A percentile compares a stretch with the other conserved stretches of the same genome.
Evolutionary conservation across 2,329 filamentous ascomycete species (phyloP).

Genomic region (Diaporthe capsici): DNA sequence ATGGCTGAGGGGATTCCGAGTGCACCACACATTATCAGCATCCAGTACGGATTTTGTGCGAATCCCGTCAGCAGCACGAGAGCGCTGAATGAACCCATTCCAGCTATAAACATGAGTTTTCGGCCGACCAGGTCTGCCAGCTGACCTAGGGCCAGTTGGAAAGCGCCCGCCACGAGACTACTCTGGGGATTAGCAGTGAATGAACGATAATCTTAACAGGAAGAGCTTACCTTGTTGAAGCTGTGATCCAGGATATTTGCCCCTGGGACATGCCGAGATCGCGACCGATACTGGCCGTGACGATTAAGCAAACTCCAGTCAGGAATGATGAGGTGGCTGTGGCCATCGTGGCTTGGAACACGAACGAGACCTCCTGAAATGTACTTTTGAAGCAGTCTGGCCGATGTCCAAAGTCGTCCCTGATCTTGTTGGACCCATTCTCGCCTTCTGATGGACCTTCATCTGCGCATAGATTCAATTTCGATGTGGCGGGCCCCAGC

Average conservation of each 20-base stretch:
- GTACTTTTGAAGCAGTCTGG: slow-evolving; percentile 1
- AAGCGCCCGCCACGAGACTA: background rate
- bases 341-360: background rate
- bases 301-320: background rate
- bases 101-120: slow-evolving; percentile 10
- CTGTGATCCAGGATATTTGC: background rate
- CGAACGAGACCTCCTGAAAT: slow-evolving; percentile 4
- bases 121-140: background rate
- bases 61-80: background rate
- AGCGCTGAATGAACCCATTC: background rate
- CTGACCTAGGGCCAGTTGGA: background rate
- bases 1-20: slow-evolving; percentile 8
- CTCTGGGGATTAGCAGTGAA: background rate
- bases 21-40: slow-evolving; percentile 3
- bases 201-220: background rate
- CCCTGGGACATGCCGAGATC: background rate
- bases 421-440: no score
- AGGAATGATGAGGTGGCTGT: background rate
- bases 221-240: background rate
- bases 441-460: background rate
- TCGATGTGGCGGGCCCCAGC: background rate
- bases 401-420: background rate
- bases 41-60: background rate
- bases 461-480: background rate
- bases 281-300: slow-evolving; percentile 5